A percentile compares a stretch with the other conserved stretches of the same genome.
These are phyloP conservation scores for Lomentospora prolificans DNA, from an alignment of 2,329 filamentous ascomycete genomes.

Conservation along the genomic window DNA sequence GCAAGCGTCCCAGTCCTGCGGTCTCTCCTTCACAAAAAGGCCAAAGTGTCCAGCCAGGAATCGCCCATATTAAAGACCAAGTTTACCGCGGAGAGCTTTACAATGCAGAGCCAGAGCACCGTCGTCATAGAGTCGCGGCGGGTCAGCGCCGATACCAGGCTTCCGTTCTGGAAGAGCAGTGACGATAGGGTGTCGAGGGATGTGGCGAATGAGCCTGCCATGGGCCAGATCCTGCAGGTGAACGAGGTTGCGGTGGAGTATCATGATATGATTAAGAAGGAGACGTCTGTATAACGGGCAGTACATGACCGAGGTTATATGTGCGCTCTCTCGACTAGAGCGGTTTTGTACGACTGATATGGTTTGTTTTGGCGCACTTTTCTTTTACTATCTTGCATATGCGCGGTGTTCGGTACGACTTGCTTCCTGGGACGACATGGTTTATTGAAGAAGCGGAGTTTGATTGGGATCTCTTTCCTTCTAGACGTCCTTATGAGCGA, in stretches of 20 bases:
- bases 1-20: slow-evolving; percentile 14
- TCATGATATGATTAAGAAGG: neutral
- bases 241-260: slow-evolving; percentile 8
- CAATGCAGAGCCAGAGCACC: slow-evolving; percentile 7
- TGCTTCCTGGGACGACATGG: no score
- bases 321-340: no score
- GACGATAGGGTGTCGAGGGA: neutral
- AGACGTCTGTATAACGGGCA: neutral
- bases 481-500: no score
- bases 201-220: neutral
- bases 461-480: no score
- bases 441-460: no score
- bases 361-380: no score
- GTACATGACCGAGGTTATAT: no score
- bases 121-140: slow-evolving; percentile 8
- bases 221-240: slow-evolving; percentile 5
- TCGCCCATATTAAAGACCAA: neutral
- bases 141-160: neutral
- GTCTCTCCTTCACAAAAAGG: slow-evolving; percentile 7
- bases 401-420: no score
- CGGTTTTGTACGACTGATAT: no score
- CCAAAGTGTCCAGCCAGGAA: neutral
- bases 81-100: slow-evolving; percentile 4
- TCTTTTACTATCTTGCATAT: no score
- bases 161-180: neutral